Percentiles rank a stretch among this genome's conserved stretches.
phyloP scores from a whole-genome alignment of 306 rosid species.

The Senna tora region DNA sequence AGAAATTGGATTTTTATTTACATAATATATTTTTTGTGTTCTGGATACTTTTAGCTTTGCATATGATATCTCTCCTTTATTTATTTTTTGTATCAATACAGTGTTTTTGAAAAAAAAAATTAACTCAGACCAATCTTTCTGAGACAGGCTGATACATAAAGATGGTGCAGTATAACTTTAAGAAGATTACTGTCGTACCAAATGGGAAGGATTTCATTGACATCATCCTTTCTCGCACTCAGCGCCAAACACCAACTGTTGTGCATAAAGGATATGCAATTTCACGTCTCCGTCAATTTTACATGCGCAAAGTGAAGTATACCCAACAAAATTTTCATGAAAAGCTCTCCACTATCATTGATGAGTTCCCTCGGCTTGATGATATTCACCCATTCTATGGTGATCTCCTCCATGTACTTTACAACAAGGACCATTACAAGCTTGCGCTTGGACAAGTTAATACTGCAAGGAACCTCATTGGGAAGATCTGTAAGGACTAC shows the following conservation, averaged over 20 bases:
- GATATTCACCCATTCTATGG: conserved; percentile 85
- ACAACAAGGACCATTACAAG: conserved; percentile 93
- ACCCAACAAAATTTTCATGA: conserved; percentile 76
- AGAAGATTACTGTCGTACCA: conserved; percentile 89
- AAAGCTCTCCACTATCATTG: conserved; percentile 75
- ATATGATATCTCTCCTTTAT: too few relatives aligned
- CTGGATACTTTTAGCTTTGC: too few relatives aligned
- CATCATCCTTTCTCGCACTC: conserved; percentile 85
- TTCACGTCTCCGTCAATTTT: conserved; percentile 75
- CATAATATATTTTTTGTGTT: too few relatives aligned
- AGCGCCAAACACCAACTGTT: conserved; percentile 85
- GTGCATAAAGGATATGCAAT: conserved; percentile 90
- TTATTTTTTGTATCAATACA: too few relatives aligned
- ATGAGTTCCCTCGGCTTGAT: conserved; percentile 83
- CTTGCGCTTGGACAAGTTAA: conserved; percentile 93
- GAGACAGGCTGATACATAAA: not conserved
- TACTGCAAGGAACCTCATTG: conserved; percentile 80
- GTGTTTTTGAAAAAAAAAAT: not conserved
- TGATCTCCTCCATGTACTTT: conserved; percentile 82
- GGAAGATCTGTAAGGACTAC: conserved; percentile 80
- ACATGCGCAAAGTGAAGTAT: conserved; percentile 88
- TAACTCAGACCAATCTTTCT: not conserved
- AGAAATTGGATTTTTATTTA: too few relatives aligned
- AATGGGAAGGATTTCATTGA: conserved; percentile 82
- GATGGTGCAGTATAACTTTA: conserved; percentile 90